phyloP scores from a whole-genome alignment of 2,329 filamentous ascomycete genomes.

The Whalleya microplaca region DNA sequence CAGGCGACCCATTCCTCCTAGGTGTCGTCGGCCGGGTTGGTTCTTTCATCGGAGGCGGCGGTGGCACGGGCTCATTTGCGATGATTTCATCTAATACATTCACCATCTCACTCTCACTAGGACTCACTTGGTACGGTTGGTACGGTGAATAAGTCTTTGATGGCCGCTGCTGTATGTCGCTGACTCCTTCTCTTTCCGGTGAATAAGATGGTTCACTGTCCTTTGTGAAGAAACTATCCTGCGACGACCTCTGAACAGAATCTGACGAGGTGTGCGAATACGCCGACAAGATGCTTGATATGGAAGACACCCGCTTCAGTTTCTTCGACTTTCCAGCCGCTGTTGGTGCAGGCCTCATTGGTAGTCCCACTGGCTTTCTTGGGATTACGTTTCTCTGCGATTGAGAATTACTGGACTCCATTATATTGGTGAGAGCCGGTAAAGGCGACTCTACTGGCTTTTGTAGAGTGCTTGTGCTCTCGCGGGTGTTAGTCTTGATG shows the following conservation, averaged over 20 bases:
- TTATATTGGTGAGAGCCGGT: constrained; percentile 30
- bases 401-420: constrained; percentile 26
- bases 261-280: constrained; percentile 55
- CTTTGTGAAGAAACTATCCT: constrained; percentile 43
- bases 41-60: constrained; percentile 38
- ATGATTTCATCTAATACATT: constrained; percentile 25
- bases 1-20: constrained; percentile 19
- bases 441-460: constrained; percentile 37
- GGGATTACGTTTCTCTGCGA: constrained; percentile 40
- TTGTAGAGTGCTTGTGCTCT: constrained; percentile 29
- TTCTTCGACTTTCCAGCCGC: constrained; percentile 25
- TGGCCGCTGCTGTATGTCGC: constrained; percentile 23
- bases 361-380: constrained; percentile 40
- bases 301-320: constrained; percentile 50
- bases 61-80: constrained; percentile 32
- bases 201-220: constrained; percentile 41
- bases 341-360: constrained; percentile 17
- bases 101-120: constrained; percentile 26
- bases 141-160: constrained; percentile 30
- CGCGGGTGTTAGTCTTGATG: constrained; percentile 22
- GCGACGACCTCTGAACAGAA: constrained; percentile 47
- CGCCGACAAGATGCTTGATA: constrained; percentile 59
- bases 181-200: constrained; percentile 33
- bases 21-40: constrained; percentile 29
- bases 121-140: constrained; percentile 31